Conservation (phyloP, 371 early-diverging fungal species). For the Mucor indicus region DNA sequence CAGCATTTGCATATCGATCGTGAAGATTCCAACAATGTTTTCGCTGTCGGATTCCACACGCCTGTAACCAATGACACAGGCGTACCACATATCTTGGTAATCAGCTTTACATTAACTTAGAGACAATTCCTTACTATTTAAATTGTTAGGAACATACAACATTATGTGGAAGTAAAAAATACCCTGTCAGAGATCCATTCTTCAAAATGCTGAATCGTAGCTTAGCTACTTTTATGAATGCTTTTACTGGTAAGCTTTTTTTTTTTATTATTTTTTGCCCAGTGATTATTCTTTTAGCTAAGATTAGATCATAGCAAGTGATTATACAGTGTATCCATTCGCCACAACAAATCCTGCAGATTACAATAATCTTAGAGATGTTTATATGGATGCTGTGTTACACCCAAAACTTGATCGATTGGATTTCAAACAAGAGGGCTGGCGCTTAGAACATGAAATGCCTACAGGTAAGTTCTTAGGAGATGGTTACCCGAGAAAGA, state of each 20-base stretch:
- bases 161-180: slow-evolving; percentile 84
- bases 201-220: slow-evolving; percentile 97
- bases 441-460: slow-evolving; percentile 87
- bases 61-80: slow-evolving; percentile 82
- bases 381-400: slow-evolving; percentile 95
- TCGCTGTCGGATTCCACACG: slow-evolving; percentile 89
- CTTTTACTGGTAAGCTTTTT: slow-evolving; percentile 77
- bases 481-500: not conserved
- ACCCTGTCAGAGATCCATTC: slow-evolving; percentile 95
- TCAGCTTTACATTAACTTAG: not conserved
- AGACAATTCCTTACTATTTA: not conserved
- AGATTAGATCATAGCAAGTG: slow-evolving; percentile 73
- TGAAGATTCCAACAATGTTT: slow-evolving; percentile 89
- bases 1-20: slow-evolving; percentile 84
- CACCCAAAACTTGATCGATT: slow-evolving; percentile 72
- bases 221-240: slow-evolving; percentile 96
- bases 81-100: slow-evolving; percentile 87
- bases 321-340: slow-evolving; percentile 93
- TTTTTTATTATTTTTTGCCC: too few species aligned
- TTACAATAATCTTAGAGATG: slow-evolving; percentile 81
- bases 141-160: slow-evolving; percentile 82
- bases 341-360: slow-evolving; percentile 87
- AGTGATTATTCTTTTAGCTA: too few species aligned
- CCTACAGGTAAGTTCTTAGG: slow-evolving; percentile 56
- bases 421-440: slow-evolving; percentile 94